Evolutionary conservation across 73 alveolate genomes (phyloP).

Genomic region (Tetrahymena malaccensis): DNA sequence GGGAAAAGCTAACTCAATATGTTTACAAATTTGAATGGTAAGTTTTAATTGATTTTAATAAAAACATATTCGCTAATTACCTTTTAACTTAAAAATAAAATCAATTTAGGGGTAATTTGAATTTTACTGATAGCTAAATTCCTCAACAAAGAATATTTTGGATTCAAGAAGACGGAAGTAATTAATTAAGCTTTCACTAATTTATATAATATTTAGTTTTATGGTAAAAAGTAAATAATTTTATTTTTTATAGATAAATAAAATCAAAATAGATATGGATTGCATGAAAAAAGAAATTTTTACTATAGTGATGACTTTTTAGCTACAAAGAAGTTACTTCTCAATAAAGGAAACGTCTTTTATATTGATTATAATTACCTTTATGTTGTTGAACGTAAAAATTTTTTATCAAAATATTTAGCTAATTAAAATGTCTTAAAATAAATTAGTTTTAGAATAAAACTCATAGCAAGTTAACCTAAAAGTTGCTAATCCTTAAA

Average conservation of each 20-base stretch:
- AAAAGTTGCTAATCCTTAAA: conserved; percentile 38
- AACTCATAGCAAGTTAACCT: conserved; percentile 58
- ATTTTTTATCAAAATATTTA: not conserved
- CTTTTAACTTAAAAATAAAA: not conserved
- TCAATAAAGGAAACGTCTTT: conserved; percentile 68
- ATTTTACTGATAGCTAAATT: conserved; percentile 20
- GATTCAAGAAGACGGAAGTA: conserved; percentile 27
- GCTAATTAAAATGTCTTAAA: too few species aligned
- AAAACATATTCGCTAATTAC: too few species aligned
- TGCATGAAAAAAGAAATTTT: conserved; percentile 13
- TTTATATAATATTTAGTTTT: too few species aligned
- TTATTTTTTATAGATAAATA: not conserved
- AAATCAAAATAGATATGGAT: not conserved
- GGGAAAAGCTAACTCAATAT: conserved; percentile 58
- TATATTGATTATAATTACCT: conserved; percentile 57
- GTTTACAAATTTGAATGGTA: conserved; percentile 87
- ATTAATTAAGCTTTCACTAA: not conserved
- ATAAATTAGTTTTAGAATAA: conserved; percentile 23
- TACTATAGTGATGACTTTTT: conserved; percentile 74
- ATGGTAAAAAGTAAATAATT: not conserved
- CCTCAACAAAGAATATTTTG: conserved; percentile 40
- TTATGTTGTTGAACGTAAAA: conserved; percentile 55
- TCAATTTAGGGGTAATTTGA: not conserved
- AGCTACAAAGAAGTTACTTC: conserved; percentile 45
- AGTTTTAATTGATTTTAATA: too few species aligned